A percentile compares a stretch with the other conserved stretches of the same genome.
Evolutionary conservation across 805 yeast genomes (phyloP).

Genomic region (Candida germanica): DNA sequence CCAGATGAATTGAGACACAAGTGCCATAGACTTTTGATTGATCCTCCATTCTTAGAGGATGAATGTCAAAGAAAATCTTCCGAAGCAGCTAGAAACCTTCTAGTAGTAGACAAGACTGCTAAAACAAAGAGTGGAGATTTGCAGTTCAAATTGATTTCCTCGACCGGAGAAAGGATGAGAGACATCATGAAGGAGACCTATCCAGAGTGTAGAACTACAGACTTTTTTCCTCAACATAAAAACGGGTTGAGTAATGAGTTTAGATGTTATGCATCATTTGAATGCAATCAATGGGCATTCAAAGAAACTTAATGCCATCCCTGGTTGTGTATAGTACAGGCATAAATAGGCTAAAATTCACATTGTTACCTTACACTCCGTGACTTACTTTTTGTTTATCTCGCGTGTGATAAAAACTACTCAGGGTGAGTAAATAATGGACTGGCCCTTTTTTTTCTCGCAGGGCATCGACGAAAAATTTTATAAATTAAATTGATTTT

Average conservation of each 20-base stretch:
- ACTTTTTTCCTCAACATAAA: constrained; percentile 74
- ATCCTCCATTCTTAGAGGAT: constrained; percentile 83
- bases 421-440: too few relatives aligned
- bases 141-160: constrained; percentile 57
- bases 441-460: too few relatives aligned
- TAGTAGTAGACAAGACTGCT: constrained; percentile 38
- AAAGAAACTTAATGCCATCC: constrained; percentile 22
- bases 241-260: constrained; percentile 87
- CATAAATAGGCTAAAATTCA: too few relatives aligned
- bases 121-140: constrained; percentile 39
- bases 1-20: constrained; percentile 55
- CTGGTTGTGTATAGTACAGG: too few relatives aligned
- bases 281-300: constrained; percentile 65
- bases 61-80: constrained; percentile 74
- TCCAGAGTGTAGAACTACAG: constrained; percentile 62
- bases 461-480: constrained; percentile 12
- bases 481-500: constrained; percentile 2
- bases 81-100: constrained; percentile 52
- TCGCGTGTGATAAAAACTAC: too few relatives aligned
- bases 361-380: too few relatives aligned
- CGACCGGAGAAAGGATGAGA: constrained; percentile 89
- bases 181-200: constrained; percentile 58
- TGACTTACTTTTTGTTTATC: too few relatives aligned
- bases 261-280: constrained; percentile 78
- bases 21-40: constrained; percentile 72